Percentiles rank a stretch among this genome's conserved stretches.
Evolutionary conservation across 129 eudicot genomes (phyloP).

Genomic region (Apium graveolens): DNA sequence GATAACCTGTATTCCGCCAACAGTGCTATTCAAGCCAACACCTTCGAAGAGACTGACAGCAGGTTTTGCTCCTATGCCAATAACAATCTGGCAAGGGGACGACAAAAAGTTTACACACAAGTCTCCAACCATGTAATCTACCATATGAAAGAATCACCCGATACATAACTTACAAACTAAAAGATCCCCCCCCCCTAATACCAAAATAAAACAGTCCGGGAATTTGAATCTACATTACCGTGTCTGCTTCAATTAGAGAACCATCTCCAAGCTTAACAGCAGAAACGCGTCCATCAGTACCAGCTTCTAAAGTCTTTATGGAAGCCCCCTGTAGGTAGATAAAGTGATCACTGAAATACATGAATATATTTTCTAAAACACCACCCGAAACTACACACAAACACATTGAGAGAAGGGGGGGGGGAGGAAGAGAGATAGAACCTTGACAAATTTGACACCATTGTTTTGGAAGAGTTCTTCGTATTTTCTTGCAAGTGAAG

Average conservation of each 20-base stretch:
- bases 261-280: conserved; percentile 85
- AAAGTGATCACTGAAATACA: background rate
- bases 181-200: background rate
- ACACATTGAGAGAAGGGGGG: background rate
- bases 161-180: background rate
- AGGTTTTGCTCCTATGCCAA: conserved; percentile 98
- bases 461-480: conserved; percentile 69
- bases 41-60: conserved; percentile 67
- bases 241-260: conserved; percentile 74
- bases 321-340: conserved; percentile 57
- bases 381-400: no score
- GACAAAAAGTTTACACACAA: background rate
- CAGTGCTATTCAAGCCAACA: conserved; percentile 49
- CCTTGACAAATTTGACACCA: conserved; percentile 87
- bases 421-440: background rate
- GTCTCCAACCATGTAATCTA: background rate
- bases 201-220: background rate
- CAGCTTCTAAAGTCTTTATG: conserved; percentile 67
- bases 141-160: background rate
- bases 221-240: conserved; percentile 32
- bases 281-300: conserved; percentile 75
- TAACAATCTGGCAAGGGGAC: conserved; percentile 46
- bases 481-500: conserved; percentile 73
- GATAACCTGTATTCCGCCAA: conserved; percentile 89
- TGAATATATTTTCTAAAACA: background rate